These are phyloP conservation scores for Fusarium hostae DNA, from an alignment of 2,329 filamentous ascomycete species.

Conservation along the genomic window DNA sequence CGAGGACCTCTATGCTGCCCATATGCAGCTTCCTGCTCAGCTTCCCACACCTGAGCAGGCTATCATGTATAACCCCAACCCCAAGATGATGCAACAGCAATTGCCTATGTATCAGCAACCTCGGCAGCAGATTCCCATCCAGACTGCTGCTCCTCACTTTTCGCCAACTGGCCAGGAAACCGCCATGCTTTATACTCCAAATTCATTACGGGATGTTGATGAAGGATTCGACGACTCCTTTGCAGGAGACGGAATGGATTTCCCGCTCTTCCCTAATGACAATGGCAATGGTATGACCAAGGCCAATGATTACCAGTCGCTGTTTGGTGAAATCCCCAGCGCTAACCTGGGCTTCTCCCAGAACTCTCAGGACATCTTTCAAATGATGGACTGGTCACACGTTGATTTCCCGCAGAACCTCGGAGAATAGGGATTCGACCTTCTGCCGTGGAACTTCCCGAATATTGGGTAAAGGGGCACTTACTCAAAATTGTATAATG, in stretches of 20 bases:
- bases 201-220: constrained; percentile 69
- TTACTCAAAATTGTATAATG: constrained; percentile 40
- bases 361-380: constrained; percentile 61
- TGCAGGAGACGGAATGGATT: constrained; percentile 66
- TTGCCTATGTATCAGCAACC: constrained; percentile 51
- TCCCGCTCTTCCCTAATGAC: constrained; percentile 67
- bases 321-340: constrained; percentile 64
- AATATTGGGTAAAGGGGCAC: constrained; percentile 18
- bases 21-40: constrained; percentile 66
- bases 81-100: constrained; percentile 56
- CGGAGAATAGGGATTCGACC: constrained; percentile 43
- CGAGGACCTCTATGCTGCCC: constrained; percentile 71
- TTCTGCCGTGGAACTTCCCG: background rate
- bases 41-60: constrained; percentile 50
- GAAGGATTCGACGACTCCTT: constrained; percentile 71
- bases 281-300: constrained; percentile 45
- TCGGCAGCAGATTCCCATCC: constrained; percentile 41
- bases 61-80: constrained; percentile 50
- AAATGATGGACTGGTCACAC: constrained; percentile 57
- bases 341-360: constrained; percentile 64
- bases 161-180: constrained; percentile 76
- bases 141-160: constrained; percentile 61
- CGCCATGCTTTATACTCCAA: constrained; percentile 75
- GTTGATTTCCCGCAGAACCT: constrained; percentile 49
- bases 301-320: constrained; percentile 52